Evolutionary conservation across 768 basidiomycete genomes (phyloP), one percentile per base, ranked within the genome.

Genomic region (Rhodotorula babjevae): DNA sequence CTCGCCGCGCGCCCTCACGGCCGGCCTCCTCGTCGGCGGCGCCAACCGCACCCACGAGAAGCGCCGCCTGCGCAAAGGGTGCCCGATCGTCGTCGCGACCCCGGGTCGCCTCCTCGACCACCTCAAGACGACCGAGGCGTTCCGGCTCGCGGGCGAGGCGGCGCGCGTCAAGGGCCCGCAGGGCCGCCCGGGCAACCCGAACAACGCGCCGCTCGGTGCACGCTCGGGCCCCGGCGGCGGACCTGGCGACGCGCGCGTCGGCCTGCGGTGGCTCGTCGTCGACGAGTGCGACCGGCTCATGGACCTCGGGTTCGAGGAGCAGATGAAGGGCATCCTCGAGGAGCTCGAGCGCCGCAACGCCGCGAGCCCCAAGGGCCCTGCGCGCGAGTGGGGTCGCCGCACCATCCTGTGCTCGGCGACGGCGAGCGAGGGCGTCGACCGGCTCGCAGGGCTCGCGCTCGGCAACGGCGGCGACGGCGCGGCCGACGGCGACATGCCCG

Each of bases 291-390:
- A 99, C 82, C 85, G 93, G 55, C 83, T 99, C 63, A 98, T 98
- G 94, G 94, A 98, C 74, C 87, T 98, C 56, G 96, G 96, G 0
- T 99, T 99, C 74, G 94, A 96, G 80, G 93, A 98, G 79, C 92
- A 93, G 0, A 90, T 99, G 77, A 87, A 86, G 67, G 93, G 92
- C 2, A 96, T 98, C 74, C 83, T 98, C 49, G 86, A 89, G 78
- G 89, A 90, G 18, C 81, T 99, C 31, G 93, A 97, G 63, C 82
- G 70, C 59, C 62, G 62, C 56, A 60, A 56, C 21, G 36, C 29
- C 9, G n/a, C 58, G 14, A 27, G 58, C 18, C 23, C 11, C 21
- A 7, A 27, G 27, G 8, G 7, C 3, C 15, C 49, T 4, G 53
- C 62, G 75, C 71, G 42, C 77, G 75, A 33, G 68, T 68, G 77